A percentile compares a stretch with the other conserved stretches of the same genome.
phyloP scores from a whole-genome alignment of 2,329 filamentous ascomycete species.

The Aspergillus calidoustus region DNA sequence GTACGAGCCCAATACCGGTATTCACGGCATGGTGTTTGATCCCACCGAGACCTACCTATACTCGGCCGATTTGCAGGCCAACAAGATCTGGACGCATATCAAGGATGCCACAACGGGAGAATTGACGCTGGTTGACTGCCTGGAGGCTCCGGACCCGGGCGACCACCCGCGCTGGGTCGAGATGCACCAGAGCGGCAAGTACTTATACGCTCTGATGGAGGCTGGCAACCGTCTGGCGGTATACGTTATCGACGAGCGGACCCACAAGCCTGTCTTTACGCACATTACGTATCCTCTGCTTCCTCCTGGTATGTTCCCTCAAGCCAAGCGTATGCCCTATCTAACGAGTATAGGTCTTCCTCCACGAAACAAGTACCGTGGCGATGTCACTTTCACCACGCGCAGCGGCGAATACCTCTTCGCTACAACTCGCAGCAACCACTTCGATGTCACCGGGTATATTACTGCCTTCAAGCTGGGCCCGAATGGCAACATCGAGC shows the following conservation, averaged over 20 bases:
- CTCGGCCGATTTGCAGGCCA: constrained; percentile 54
- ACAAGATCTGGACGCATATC: constrained; percentile 76
- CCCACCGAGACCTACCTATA: constrained; percentile 51
- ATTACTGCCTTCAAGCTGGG: constrained; percentile 77
- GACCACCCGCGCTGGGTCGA: constrained; percentile 91
- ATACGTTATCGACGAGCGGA: constrained; percentile 76
- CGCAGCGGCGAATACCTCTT: constrained; percentile 76
- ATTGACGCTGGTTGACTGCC: constrained; percentile 71
- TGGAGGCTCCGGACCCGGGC: constrained; percentile 69
- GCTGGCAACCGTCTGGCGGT: constrained; percentile 83
- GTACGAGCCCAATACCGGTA: constrained; percentile 49
- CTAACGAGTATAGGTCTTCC: constrained; percentile 36
- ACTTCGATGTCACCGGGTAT: constrained; percentile 76
- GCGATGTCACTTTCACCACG: constrained; percentile 79
- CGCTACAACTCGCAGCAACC: constrained; percentile 80
- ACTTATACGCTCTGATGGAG: constrained; percentile 87
- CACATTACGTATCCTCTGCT: constrained; percentile 77
- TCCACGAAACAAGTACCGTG: constrained; percentile 69
- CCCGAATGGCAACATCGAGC: constrained; percentile 71
- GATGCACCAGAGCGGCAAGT: constrained; percentile 76
- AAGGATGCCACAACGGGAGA: constrained; percentile 66
- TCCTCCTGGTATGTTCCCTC: constrained; percentile 65
- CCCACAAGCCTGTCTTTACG: constrained; percentile 78
- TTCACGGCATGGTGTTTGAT: constrained; percentile 56
- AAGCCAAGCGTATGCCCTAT: not conserved